These are phyloP conservation scores for Rhododendron ovatum DNA, from an alignment of 148 eudicot species.

Conservation along the genomic window DNA sequence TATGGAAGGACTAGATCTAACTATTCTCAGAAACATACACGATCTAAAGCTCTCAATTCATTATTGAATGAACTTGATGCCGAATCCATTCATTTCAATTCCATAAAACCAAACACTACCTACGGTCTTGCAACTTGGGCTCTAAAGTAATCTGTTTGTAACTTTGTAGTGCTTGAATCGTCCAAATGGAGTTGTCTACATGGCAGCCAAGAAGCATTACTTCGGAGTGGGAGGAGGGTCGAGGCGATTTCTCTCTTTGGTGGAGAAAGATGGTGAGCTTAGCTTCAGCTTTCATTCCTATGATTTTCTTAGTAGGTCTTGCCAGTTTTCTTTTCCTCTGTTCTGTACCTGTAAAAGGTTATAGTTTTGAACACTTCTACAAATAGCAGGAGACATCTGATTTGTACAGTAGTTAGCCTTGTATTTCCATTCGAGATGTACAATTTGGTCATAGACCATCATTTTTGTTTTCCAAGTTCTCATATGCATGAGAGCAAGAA, in stretches of 20 bases:
- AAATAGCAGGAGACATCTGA: neutral
- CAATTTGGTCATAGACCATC: neutral
- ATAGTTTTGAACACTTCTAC: neutral
- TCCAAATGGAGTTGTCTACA: constrained; percentile 70
- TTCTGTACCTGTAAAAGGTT: neutral
- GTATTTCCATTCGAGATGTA: neutral
- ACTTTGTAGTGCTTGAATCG: constrained; percentile 46
- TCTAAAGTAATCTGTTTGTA: constrained; percentile 5
- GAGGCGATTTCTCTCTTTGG: constrained; percentile 68
- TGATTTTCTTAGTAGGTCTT: neutral
- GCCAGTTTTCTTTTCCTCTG: neutral
- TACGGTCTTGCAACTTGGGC: neutral
- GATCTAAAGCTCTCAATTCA: neutral
- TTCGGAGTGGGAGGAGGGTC: constrained; percentile 99
- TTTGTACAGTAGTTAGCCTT: neutral
- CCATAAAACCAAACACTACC: neutral
- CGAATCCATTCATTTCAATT: neutral
- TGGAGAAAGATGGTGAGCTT: constrained; percentile 79
- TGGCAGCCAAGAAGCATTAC: constrained; percentile 95
- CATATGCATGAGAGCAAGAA: neutral
- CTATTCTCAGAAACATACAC: neutral
- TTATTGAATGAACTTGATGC: neutral
- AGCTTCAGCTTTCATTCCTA: neutral
- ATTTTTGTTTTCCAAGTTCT: neutral
- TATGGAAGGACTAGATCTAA: neutral